These are phyloP conservation scores for Hypoxylon sp. DNA, from an alignment of 2,329 filamentous ascomycete species.

Conservation along the genomic window DNA sequence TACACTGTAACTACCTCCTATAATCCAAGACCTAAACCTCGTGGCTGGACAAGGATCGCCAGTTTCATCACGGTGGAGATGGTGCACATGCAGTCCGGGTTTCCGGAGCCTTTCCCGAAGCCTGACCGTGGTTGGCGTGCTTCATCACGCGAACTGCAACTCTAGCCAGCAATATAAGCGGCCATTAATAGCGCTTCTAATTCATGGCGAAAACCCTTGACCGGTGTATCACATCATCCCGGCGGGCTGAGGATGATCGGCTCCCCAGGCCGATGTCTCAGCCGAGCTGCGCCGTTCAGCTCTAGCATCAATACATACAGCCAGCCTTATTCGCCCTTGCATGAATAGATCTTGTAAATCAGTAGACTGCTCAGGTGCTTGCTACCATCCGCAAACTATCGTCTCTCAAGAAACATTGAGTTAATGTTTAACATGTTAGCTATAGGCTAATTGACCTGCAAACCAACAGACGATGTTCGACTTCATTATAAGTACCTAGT, in stretches of 20 bases:
- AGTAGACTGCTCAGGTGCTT: neutral
- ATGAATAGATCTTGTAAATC: neutral
- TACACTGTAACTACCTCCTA: conserved; percentile 10
- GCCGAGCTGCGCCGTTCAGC: neutral
- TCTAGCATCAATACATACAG: neutral
- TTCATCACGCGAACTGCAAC: conserved; percentile 11
- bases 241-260: neutral
- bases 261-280: neutral
- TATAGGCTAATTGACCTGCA: neutral
- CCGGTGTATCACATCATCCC: conserved; percentile 23
- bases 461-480: neutral
- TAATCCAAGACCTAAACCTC: conserved; percentile 18
- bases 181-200: conserved; percentile 13
- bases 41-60: conserved; percentile 34
- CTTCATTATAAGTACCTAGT: neutral
- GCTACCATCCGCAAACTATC: neutral
- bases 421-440: too few relatives aligned
- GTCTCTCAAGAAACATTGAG: neutral
- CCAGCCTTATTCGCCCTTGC: conserved; percentile 5
- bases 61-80: conserved; percentile 34
- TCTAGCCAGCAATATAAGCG: conserved; percentile 2
- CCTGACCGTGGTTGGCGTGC: conserved; percentile 26
- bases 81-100: conserved; percentile 5
- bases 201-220: conserved; percentile 9
- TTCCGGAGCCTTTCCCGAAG: conserved; percentile 29